A percentile compares a stretch with the other conserved stretches of the same genome.
Evolutionary conservation across 768 basidiomycete genomes (phyloP).

Genomic region (Guyanaporus albipodus): DNA sequence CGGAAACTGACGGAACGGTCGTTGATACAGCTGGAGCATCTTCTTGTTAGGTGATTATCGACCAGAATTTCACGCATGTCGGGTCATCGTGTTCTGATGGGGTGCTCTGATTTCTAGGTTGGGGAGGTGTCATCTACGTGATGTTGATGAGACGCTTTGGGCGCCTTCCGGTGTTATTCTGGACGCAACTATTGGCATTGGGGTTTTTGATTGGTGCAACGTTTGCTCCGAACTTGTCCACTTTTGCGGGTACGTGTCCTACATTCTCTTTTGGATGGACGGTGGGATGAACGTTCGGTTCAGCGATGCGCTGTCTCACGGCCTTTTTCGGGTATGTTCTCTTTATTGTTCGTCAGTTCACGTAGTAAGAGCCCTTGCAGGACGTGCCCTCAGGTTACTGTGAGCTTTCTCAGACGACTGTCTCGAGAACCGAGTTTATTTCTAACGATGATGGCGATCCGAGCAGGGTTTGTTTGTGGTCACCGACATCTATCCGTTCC

Average conservation of each 20-base stretch:
- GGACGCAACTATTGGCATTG: slow-evolving; percentile 38
- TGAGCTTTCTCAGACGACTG: slow-evolving; percentile 14
- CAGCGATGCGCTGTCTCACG: slow-evolving; percentile 32
- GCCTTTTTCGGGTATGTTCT: slow-evolving; percentile 29
- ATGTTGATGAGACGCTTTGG: slow-evolving; percentile 30
- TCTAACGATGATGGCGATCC: neutral
- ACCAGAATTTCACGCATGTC: neutral
- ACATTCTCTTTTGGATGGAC: neutral
- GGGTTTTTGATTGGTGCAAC: slow-evolving; percentile 50
- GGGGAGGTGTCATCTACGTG: slow-evolving; percentile 30
- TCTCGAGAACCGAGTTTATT: neutral
- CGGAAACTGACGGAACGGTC: neutral
- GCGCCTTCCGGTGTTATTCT: slow-evolving; percentile 30
- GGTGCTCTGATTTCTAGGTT: slow-evolving; percentile 15
- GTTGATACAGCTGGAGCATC: slow-evolving; percentile 40
- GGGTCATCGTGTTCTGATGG: slow-evolving; percentile 2
- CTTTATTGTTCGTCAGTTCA: neutral
- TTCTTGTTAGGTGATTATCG: slow-evolving; percentile 37
- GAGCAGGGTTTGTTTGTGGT: slow-evolving; percentile 42
- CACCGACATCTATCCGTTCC: slow-evolving; percentile 52
- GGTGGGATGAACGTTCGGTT: neutral
- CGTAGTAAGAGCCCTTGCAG: slow-evolving; percentile 18
- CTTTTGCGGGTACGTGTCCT: slow-evolving; percentile 39
- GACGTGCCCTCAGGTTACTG: slow-evolving; percentile 51
- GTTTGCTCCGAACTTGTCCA: slow-evolving; percentile 44